These are phyloP conservation scores for Kodamaea derodonti DNA, from an alignment of 1,139 yeast species.

Conservation along the genomic window DNA sequence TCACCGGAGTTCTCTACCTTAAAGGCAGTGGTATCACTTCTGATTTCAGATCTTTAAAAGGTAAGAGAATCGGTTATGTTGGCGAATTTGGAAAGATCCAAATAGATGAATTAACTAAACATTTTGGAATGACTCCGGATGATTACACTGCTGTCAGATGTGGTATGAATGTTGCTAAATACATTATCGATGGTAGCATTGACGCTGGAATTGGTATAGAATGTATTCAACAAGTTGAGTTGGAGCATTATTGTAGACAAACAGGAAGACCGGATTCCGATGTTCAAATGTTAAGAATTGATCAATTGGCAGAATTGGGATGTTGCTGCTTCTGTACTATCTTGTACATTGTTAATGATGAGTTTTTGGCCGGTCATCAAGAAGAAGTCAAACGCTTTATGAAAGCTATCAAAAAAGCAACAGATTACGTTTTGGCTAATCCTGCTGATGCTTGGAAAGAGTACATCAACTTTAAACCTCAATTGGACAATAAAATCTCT, in stretches of 20 bases:
- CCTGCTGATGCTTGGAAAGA: constrained; percentile 48
- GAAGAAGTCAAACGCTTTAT: constrained; percentile 43
- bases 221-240: constrained; percentile 56
- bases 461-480: constrained; percentile 47
- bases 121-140: constrained; percentile 52
- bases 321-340: constrained; percentile 61
- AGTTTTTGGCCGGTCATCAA: constrained; percentile 47
- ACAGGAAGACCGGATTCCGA: constrained; percentile 45
- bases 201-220: constrained; percentile 61
- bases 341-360: constrained; percentile 51
- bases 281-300: constrained; percentile 56
- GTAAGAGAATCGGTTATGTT: constrained; percentile 53
- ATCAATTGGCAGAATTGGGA: constrained; percentile 53
- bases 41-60: constrained; percentile 50
- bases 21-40: constrained; percentile 49
- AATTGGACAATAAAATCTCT: constrained; percentile 38
- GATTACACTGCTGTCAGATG: constrained; percentile 60
- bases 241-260: constrained; percentile 46
- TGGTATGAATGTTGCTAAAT: constrained; percentile 59
- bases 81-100: constrained; percentile 61
- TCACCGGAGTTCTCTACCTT: constrained; percentile 53
- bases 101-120: constrained; percentile 52
- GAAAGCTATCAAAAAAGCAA: constrained; percentile 48
- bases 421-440: constrained; percentile 41
- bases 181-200: constrained; percentile 51